Conservation (phyloP, 2,329 filamentous ascomycete species). For the Colletotrichum aenigma region DNA sequence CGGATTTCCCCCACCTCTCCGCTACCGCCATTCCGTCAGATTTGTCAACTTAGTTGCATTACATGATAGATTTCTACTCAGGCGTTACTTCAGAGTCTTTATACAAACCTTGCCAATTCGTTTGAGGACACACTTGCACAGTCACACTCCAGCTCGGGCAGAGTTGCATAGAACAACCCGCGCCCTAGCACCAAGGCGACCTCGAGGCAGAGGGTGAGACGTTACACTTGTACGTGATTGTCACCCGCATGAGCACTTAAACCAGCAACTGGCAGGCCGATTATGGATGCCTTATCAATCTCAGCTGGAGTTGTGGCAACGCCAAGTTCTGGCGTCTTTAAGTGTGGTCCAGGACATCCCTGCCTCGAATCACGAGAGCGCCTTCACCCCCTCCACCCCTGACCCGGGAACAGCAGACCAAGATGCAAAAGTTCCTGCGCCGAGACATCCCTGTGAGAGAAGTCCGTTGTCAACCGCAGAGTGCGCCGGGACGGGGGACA, state of each 20-base stretch:
- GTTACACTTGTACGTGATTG: rapidly evolving
- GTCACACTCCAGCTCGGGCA: background rate
- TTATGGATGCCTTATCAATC: background rate
- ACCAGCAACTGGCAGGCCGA: background rate
- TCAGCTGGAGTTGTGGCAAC: background rate
- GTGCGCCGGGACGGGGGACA: background rate
- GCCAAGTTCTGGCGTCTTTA: background rate
- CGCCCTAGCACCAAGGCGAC: background rate
- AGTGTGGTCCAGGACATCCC: background rate
- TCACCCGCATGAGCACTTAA: background rate
- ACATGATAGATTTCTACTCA: background rate
- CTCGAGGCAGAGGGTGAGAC: background rate
- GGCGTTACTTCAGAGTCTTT: too few species aligned
- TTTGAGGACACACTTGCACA: background rate
- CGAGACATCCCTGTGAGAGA: background rate
- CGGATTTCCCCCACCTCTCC: background rate
- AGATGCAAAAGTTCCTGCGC: background rate
- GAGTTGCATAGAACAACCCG: rapidly evolving
- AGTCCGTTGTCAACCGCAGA: background rate
- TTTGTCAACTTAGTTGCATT: background rate
- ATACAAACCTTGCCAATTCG: background rate
- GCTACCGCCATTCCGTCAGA: background rate
- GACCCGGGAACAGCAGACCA: background rate
- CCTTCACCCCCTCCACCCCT: background rate
- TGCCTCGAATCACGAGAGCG: background rate